Base-by-base conservation (phyloP, 495 filamentous ascomycete species). In the Annulohypoxylon stygium region DNA sequence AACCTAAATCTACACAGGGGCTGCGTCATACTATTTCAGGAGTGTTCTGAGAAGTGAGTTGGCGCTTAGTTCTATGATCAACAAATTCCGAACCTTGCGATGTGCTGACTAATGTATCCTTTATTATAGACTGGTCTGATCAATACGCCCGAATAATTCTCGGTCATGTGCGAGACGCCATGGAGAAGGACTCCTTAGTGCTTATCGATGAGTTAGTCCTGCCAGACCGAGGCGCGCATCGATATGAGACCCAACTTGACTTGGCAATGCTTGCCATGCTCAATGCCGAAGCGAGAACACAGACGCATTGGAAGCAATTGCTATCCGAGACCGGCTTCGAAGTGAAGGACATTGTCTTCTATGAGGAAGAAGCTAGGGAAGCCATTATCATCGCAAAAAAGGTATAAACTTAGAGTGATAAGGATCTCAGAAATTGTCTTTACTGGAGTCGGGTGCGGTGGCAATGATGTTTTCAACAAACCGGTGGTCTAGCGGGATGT, bases 201-300 rank as follows among this genome's bases (percentile, higher is more conserved):
- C 67, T 87, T 11, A 78, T 86, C 39, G 81, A 84, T 61, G 85
- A 87, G 36, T 77, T 84, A 59, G 79, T 86, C 4, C 60, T 86
- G 4, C 80, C 82, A 2, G 78, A 85, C 45, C 11, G 51, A n/a
- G 37, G 66, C 50, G 61, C 80, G 1, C 68, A 79, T 60, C 43
- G 43, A 4, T 67, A 77, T 25, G 68, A 73, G 39, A 65, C 76
- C 1, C 75, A 76, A 54, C 61, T 80, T 1, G 85, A 85, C 68
- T 53, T 87, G 7, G 75, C 67, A 3, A 83, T 86, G 67, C 85
- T 85, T 78, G 67, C 77, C 0, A 76, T 76, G 34, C 77, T 81
- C 2, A 77, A 78, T 2, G 81, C 81, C 0, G 74, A 77, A 36
- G 83, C 85, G 67, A 75, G 84, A 10, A 83, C 83, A 0, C 73